A percentile compares a stretch with the other conserved stretches of the same genome.
Conservation (phyloP, 2,329 filamentous ascomycete genomes). For the Neofusicoccum sp. region DNA sequence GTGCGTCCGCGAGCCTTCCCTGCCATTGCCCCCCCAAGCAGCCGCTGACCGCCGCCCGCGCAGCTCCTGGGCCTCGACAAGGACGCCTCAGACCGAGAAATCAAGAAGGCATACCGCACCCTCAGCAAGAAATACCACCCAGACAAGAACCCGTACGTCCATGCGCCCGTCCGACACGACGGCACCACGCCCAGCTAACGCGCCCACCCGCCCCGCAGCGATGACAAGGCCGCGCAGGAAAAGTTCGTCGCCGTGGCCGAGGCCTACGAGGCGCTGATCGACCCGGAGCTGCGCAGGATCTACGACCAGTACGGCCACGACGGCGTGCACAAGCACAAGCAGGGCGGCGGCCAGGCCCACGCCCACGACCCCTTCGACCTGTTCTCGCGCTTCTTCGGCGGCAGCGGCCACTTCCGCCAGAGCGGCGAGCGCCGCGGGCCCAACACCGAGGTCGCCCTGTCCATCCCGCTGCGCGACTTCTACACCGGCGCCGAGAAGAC, state of each 20-base stretch:
- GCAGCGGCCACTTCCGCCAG: constrained; percentile 77
- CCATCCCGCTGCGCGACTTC: constrained; percentile 80
- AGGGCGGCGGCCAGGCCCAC: constrained; percentile 60
- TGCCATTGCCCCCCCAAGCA: background rate
- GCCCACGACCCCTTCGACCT: constrained; percentile 91
- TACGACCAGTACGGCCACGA: constrained; percentile 96
- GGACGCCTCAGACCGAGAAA: constrained; percentile 77
- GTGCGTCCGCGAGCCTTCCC: constrained; percentile 40
- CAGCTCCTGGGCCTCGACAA: constrained; percentile 79
- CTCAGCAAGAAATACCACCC: constrained; percentile 96
- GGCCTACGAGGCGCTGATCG: constrained; percentile 88
- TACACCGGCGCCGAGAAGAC: constrained; percentile 86
- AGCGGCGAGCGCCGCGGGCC: constrained; percentile 77
- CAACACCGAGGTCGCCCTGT: constrained; percentile 83
- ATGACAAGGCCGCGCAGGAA: constrained; percentile 74
- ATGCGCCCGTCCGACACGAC: background rate
- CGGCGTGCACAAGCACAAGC: constrained; percentile 77
- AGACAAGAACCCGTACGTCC: constrained; percentile 89
- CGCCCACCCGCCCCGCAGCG: constrained; percentile 48
- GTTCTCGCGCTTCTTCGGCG: constrained; percentile 95
- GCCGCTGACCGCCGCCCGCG: constrained; percentile 23
- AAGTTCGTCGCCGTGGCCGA: constrained; percentile 94
- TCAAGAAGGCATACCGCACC: constrained; percentile 89
- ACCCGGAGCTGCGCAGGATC: constrained; percentile 75
- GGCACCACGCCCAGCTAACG: background rate